Base-by-base conservation (phyloP, 768 basidiomycete genomes). In the Leccinellum luteum region DNA sequence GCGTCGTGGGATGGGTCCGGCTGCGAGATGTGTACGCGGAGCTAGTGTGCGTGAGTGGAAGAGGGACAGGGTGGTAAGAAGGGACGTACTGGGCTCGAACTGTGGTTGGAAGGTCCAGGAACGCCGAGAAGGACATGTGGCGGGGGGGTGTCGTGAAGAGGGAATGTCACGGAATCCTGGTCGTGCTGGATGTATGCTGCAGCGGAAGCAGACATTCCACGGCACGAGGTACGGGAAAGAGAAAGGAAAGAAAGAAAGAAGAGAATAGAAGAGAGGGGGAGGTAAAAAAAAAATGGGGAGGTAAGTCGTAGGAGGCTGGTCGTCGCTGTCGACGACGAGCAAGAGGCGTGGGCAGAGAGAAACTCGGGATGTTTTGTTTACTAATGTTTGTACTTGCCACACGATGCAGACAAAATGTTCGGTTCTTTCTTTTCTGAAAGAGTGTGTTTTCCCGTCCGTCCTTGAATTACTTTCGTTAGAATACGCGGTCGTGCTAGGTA, bases 21-120 rank as follows among this genome's bases (percentile, higher is more conserved):
- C 57, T 76, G 73, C 62, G 81, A 79, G 58, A 84, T 70, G 60
- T 79, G 79, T 41, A 83, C 70, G 62, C 75, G 78, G 58, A 80
- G 79, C 76, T 81, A 67, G 34, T 38, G 58, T 48, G 35, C n/a
- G 64, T 55, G 12, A 55, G 51, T 48, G 41, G 27, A 21, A 15
- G 50, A n/a, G 5, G 25, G 21, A 17, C n/a, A 9, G 52, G 31
- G 57, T 9, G 54, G 15, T 1, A 41, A 14, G 51, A 10, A 14
- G n/a, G 19, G 30, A 60, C 63, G 4, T 44, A 69, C 68, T 13
- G 59, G 61, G 43, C 43, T 21, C 15, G 60, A 14, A 41, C 43
- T 55, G 49, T 49, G 43, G 50, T 30, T 53, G 19, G 54, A 55
- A 74, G 63, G 59, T 78, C 76, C 52, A 61, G 69, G 68, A 68